Evolutionary conservation across 805 yeast species (phyloP).

Genomic region (Yarrowia sp.): DNA sequence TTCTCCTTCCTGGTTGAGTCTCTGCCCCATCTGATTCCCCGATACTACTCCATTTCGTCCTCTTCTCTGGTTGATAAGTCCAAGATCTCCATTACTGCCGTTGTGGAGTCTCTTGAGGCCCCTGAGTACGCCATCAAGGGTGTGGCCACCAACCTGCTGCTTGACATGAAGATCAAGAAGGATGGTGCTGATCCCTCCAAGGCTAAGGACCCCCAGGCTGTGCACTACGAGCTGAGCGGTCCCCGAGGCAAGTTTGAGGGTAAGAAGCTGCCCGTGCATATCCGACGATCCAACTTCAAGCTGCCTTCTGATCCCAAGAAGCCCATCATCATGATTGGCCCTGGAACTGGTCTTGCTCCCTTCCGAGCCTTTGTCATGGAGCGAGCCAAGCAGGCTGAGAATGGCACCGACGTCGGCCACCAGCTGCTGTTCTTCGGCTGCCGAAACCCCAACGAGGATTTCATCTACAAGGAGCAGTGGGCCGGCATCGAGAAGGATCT

Average conservation of each 20-base stretch:
- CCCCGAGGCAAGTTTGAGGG: constrained; percentile 60
- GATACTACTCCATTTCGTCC: constrained; percentile 94
- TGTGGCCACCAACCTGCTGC: constrained; percentile 85
- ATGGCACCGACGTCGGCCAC: constrained; percentile 60
- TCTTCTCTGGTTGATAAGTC: constrained; percentile 75
- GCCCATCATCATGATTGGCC: constrained; percentile 91
- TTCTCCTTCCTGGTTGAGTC: constrained; percentile 81
- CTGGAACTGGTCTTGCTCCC: constrained; percentile 99
- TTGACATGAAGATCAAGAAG: constrained; percentile 61
- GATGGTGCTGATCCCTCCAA: constrained; percentile 44
- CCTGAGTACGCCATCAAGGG: constrained; percentile 54
- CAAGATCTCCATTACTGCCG: constrained; percentile 80
- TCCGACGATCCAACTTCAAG: constrained; percentile 92
- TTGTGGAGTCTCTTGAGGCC: constrained; percentile 64
- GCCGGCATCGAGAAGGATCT: constrained; percentile 27
- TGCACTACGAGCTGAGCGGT: constrained; percentile 72
- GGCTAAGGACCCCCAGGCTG: constrained; percentile 39
- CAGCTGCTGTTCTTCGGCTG: constrained; percentile 82
- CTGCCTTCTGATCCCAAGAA: constrained; percentile 78
- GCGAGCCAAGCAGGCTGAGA: constrained; percentile 56
- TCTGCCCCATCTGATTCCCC: constrained; percentile 79
- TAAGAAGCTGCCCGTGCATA: constrained; percentile 79
- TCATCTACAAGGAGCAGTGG: constrained; percentile 89
- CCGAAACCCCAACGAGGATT: constrained; percentile 75
- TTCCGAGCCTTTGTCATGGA: constrained; percentile 94